Base-by-base conservation (phyloP, 257 asterid species). In the Linderniella brevidens region DNA sequence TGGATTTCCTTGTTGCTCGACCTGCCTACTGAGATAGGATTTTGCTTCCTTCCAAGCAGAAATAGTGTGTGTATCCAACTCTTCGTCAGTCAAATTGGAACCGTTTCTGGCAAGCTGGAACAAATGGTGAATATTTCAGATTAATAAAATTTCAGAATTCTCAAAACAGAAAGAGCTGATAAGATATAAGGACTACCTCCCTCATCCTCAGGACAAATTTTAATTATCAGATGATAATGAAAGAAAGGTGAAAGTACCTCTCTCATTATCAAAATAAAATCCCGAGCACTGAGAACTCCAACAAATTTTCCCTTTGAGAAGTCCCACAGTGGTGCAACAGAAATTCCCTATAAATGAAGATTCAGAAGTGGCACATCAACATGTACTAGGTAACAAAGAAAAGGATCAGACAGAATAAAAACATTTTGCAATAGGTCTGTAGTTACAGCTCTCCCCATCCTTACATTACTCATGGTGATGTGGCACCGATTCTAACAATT, bases 251-350 rank as follows among this genome's bases (percentile, higher is more conserved):
- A 44, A 6, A 50, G 54, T 78, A 84, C 97, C 95, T 83, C 97
- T 62, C 71, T 70, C 92, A 83, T 71, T 49, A 87, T 87, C 59
- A 83, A 70, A 66, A 87, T 87, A 62, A 87, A 87, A 76, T 87
- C 95, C 62, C 74, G 56, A 13, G 95, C 81, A 48, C 92, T 87
- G 41, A 87, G 88, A 58, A 83, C 79, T 68, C 97, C 97, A 49
- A 74, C 85, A 66, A 83, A 87, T 58, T 61, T 70, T 37, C 82
- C 83, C 68, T 72, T 80, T 19, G 76, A 61, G 68, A 72, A 87
- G 73, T 80, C 83, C 93, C 95, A 87, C 18, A 87, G 69, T 19
- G 93, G 93, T 11, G 97, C 95, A 57, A 67, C 64, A 47, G 88
- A 75, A 63, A 75, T 67, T 47, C 92, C 95, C 93, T 87, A 25